Evolutionary conservation across 2,329 filamentous ascomycete genomes (phyloP).

Genomic region (Colletotrichum cereale): DNA sequence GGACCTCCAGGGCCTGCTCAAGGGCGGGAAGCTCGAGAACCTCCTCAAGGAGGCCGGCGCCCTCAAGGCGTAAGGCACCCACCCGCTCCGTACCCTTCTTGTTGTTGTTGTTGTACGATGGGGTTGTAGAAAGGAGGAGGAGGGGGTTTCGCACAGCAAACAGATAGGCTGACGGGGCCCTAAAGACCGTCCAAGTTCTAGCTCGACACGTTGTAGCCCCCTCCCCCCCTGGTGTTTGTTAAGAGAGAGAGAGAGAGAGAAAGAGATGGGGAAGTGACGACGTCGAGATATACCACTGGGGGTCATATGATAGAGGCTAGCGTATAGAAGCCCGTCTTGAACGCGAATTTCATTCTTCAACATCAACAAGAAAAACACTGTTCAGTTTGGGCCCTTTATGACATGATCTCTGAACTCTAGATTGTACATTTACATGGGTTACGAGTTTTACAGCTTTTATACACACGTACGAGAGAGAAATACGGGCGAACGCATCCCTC

Average conservation of each 20-base stretch:
- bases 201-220: slow-evolving; percentile 1
- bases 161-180: slow-evolving; percentile 17
- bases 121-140: neutral
- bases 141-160: neutral
- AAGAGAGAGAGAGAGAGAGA: no score
- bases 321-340: neutral
- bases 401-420: neutral
- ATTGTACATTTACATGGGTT: slow-evolving; percentile 42
- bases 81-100: neutral
- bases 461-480: neutral
- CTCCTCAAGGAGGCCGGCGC: slow-evolving; percentile 59
- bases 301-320: neutral
- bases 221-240: neutral
- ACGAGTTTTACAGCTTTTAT: slow-evolving; percentile 9
- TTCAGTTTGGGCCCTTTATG: neutral
- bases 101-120: slow-evolving; percentile 1
- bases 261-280: neutral
- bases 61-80: slow-evolving; percentile 53
- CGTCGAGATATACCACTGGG: slow-evolving; percentile 23
- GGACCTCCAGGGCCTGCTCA: slow-evolving; percentile 76
- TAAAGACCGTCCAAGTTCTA: slow-evolving; percentile 30
- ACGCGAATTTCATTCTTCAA: neutral
- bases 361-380: neutral
- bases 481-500: neutral
- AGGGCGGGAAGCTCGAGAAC: slow-evolving; percentile 53